These are phyloP conservation scores for Astrephomene gubernaculifera DNA, from an alignment of 139 green algal species.

Conservation along the genomic window DNA sequence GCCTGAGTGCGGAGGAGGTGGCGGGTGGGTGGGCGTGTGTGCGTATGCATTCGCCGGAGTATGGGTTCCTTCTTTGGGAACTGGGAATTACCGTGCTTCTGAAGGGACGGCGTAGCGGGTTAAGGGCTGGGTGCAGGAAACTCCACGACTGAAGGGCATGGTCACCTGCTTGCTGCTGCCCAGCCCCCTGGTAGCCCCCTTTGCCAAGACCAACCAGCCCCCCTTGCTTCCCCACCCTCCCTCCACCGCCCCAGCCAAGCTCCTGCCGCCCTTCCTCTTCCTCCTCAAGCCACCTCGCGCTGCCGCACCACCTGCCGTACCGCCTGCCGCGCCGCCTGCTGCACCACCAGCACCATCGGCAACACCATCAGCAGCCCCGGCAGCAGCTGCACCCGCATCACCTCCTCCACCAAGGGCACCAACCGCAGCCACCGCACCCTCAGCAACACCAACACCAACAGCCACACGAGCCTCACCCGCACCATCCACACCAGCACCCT, in stretches of 20 bases:
- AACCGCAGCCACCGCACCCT: too few relatives aligned
- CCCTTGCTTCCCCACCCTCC: not conserved
- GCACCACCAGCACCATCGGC: not conserved
- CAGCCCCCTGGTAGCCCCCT: not conserved
- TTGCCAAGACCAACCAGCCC: too few relatives aligned
- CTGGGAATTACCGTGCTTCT: too few relatives aligned
- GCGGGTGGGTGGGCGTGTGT: not conserved
- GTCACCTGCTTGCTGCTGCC: not conserved
- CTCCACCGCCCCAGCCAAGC: not conserved
- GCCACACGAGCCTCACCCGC: too few relatives aligned
- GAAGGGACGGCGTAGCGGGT: too few relatives aligned
- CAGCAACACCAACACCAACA: too few relatives aligned
- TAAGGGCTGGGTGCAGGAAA: too few relatives aligned
- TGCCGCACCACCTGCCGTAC: not conserved
- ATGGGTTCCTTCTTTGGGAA: too few relatives aligned
- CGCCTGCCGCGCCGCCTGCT: not conserved
- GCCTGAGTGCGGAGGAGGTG: slow-evolving; percentile 1
- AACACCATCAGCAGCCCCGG: not conserved
- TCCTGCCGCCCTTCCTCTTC: slow-evolving; percentile 34
- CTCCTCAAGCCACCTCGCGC: not conserved
- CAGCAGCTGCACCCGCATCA: not conserved
- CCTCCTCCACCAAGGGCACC: not conserved
- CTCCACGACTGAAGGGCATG: too few relatives aligned
- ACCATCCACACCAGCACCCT: too few relatives aligned
- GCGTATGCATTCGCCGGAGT: too few relatives aligned